Evolutionary conservation across 768 basidiomycete species (phyloP).

Genomic region (Lentinula lateritia): DNA sequence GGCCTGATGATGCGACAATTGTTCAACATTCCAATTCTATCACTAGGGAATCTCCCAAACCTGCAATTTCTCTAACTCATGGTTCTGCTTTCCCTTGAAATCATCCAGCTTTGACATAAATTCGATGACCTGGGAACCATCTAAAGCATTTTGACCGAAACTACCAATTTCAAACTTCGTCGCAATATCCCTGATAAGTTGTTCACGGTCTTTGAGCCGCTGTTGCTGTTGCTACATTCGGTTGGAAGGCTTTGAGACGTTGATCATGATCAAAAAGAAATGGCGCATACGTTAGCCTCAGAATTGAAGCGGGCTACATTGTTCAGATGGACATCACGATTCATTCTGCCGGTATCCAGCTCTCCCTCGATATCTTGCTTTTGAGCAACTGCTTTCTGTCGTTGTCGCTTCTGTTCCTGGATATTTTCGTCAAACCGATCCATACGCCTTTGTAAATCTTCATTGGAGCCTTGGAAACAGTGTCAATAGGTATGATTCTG

Average conservation of each 20-base stretch:
- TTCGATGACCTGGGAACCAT: constrained; percentile 64
- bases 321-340: constrained; percentile 52
- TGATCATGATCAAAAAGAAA: not conserved
- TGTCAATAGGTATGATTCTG: not conserved
- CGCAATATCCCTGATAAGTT: constrained; percentile 64
- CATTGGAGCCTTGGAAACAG: constrained; percentile 53
- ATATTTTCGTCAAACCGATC: constrained; percentile 59
- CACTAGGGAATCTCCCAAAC: constrained; percentile 25
- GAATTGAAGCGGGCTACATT: constrained; percentile 66
- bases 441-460: constrained; percentile 56
- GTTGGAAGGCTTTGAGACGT: not conserved
- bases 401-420: constrained; percentile 41
- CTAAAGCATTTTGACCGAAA: constrained; percentile 64
- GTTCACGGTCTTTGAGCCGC: constrained; percentile 67
- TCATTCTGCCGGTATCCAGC: constrained; percentile 37
- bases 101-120: constrained; percentile 66
- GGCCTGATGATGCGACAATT: constrained; percentile 25
- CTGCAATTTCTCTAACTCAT: constrained; percentile 64
- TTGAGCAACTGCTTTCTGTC: constrained; percentile 40
- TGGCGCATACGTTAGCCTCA: constrained; percentile 56
- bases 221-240: constrained; percentile 61
- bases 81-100: constrained; percentile 54
- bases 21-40: not conserved
- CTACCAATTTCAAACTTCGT: constrained; percentile 69
- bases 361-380: constrained; percentile 63